Evolutionary conservation across 495 filamentous ascomycete genomes (phyloP).

Genomic region (Aspergillus asperescens): DNA sequence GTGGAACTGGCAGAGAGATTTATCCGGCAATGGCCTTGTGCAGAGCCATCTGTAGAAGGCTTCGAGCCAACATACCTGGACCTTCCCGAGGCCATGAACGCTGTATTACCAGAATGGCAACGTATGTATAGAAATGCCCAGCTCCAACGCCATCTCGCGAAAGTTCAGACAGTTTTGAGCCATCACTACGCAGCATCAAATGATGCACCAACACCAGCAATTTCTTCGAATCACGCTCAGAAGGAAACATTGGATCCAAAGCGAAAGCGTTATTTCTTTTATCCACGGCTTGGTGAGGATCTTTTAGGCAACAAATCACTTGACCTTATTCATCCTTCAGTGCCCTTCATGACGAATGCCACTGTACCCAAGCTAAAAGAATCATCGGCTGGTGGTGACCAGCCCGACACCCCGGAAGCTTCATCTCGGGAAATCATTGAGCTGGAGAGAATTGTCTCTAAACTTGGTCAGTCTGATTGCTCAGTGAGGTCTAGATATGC

Average conservation of each 20-base stretch:
- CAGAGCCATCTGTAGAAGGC: conserved; percentile 20
- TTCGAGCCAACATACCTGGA: conserved; percentile 29
- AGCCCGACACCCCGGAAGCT: not conserved
- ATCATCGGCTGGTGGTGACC: not conserved
- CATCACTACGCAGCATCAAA: not conserved
- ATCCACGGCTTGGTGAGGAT: not conserved
- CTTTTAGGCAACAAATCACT: not conserved
- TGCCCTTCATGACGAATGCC: not conserved
- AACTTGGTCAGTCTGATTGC: not conserved
- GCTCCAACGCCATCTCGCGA: conserved; percentile 36
- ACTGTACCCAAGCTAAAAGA: not conserved
- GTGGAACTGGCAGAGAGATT: conserved; percentile 28
- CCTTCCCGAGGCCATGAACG: conserved; percentile 28
- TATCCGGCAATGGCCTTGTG: conserved; percentile 35
- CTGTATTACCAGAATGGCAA: conserved; percentile 44
- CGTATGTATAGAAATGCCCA: conserved; percentile 42
- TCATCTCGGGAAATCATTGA: not conserved
- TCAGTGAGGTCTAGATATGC: conserved; percentile 3
- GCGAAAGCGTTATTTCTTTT: not conserved
- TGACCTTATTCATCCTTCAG: not conserved
- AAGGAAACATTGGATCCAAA: not conserved
- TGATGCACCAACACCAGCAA: not conserved
- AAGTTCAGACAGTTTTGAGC: conserved; percentile 20
- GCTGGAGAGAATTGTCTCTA: not conserved
- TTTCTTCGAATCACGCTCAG: not conserved